phyloP scores from a whole-genome alignment of 805 yeast genomes.

The Metschnikowia henanensis region DNA sequence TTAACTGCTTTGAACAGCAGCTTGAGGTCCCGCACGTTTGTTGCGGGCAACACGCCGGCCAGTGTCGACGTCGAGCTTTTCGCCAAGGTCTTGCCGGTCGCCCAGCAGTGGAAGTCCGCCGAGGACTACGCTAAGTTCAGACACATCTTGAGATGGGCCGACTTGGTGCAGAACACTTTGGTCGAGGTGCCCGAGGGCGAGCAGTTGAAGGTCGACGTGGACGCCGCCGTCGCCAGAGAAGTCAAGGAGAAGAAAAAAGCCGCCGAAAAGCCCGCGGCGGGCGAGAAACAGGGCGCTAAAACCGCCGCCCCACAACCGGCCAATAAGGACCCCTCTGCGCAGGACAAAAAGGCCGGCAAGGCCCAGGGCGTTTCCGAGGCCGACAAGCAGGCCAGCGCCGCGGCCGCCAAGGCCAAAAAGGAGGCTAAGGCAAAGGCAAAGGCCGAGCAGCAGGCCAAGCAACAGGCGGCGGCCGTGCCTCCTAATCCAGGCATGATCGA shows the following conservation, averaged over 20 bases:
- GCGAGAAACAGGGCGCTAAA: slow-evolving; percentile 38
- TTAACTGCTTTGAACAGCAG: slow-evolving; percentile 58
- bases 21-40: slow-evolving; percentile 68
- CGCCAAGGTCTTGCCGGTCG: slow-evolving; percentile 60
- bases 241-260: slow-evolving; percentile 60
- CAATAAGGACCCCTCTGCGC: slow-evolving; percentile 25
- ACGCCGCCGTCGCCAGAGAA: slow-evolving; percentile 72
- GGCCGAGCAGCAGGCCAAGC: slow-evolving; percentile 49
- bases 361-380: slow-evolving; percentile 34
- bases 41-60: slow-evolving; percentile 66
- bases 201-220: slow-evolving; percentile 55
- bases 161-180: slow-evolving; percentile 72
- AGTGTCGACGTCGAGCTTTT: slow-evolving; percentile 73
- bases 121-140: slow-evolving; percentile 64
- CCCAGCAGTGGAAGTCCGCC: slow-evolving; percentile 51
- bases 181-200: slow-evolving; percentile 54
- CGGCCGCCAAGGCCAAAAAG: slow-evolving; percentile 62
- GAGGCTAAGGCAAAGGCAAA: slow-evolving; percentile 64
- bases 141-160: slow-evolving; percentile 93
- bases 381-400: slow-evolving; percentile 46
- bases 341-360: slow-evolving; percentile 14
- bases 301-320: slow-evolving; percentile 38
- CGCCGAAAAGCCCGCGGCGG: slow-evolving; percentile 28
- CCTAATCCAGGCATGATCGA: slow-evolving; percentile 86
- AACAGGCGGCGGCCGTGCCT: slow-evolving; percentile 55